These are phyloP conservation scores for Gastrolobium bilobum DNA, from an alignment of 306 rosid genomes.

Conservation along the genomic window DNA sequence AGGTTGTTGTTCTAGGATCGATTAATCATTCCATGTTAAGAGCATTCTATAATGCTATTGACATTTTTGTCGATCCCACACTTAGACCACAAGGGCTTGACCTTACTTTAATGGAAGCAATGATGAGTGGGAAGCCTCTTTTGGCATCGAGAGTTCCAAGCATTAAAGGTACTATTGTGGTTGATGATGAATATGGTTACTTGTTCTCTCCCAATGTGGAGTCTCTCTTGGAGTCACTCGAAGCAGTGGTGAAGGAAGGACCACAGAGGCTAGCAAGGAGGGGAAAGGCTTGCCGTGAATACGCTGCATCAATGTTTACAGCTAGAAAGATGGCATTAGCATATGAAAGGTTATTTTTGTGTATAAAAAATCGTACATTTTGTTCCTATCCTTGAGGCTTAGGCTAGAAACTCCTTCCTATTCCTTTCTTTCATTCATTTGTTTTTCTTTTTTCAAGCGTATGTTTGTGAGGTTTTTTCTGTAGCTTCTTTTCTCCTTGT, in stretches of 20 bases:
- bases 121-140: constrained; percentile 81
- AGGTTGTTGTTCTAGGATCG: constrained; percentile 74
- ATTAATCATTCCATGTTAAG: constrained; percentile 68
- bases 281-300: constrained; percentile 71
- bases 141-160: constrained; percentile 86
- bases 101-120: constrained; percentile 85
- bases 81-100: constrained; percentile 87
- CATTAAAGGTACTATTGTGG: constrained; percentile 75
- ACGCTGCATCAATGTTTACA: constrained; percentile 76
- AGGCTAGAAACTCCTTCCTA: background rate
- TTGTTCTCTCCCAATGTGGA: constrained; percentile 81
- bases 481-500: no score
- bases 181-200: constrained; percentile 79
- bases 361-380: constrained; percentile 63
- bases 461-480: no score
- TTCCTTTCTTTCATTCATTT: constrained; percentile 11
- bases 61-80: constrained; percentile 79
- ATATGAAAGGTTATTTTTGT: constrained; percentile 78
- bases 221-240: constrained; percentile 69
- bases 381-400: constrained; percentile 66
- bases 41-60: constrained; percentile 76
- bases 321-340: constrained; percentile 82
- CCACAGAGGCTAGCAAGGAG: constrained; percentile 59
- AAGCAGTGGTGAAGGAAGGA: constrained; percentile 68
- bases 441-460: background rate